phyloP scores from a whole-genome alignment of 495 filamentous ascomycete species.

The Oidiodendron maius region DNA sequence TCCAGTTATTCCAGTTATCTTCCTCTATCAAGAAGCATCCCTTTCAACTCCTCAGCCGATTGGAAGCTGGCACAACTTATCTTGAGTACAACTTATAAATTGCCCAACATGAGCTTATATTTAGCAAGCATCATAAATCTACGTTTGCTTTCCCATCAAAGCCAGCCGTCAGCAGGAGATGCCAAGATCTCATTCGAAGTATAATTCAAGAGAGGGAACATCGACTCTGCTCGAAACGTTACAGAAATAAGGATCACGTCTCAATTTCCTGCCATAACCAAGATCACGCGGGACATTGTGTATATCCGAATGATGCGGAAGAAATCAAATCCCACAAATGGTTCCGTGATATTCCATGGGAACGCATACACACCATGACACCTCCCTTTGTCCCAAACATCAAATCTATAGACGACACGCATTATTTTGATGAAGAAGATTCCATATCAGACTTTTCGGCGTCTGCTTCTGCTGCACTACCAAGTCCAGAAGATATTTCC shows the following conservation, averaged over 20 bases:
- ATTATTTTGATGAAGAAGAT: slow-evolving; percentile 82
- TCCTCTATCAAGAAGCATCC: neutral
- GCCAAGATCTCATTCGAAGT: slow-evolving; percentile 67
- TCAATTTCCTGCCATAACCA: slow-evolving; percentile 33
- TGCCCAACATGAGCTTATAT: slow-evolving; percentile 3
- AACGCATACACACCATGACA: slow-evolving; percentile 53
- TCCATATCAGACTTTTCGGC: slow-evolving; percentile 52
- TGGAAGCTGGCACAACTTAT: no score
- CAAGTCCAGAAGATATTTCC: slow-evolving; percentile 14
- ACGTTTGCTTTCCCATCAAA: slow-evolving; percentile 60
- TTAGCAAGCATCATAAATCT: slow-evolving; percentile 41
- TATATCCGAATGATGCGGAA: slow-evolving; percentile 71
- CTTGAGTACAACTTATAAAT: no score
- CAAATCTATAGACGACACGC: slow-evolving; percentile 68
- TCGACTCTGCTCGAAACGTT: slow-evolving; percentile 69
- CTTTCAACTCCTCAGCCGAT: neutral
- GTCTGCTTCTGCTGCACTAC: slow-evolving; percentile 16
- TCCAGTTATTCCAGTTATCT: neutral
- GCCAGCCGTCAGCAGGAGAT: slow-evolving; percentile 48
- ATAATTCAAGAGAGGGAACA: slow-evolving; percentile 72
- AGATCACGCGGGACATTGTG: slow-evolving; percentile 53
- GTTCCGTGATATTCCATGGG: slow-evolving; percentile 65
- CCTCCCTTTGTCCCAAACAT: slow-evolving; percentile 77
- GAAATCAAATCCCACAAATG: slow-evolving; percentile 75
- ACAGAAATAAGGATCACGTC: slow-evolving; percentile 28